Evolutionary conservation across 2,329 filamentous ascomycete species (phyloP).

Genomic region (Aplosporella prunicola): DNA sequence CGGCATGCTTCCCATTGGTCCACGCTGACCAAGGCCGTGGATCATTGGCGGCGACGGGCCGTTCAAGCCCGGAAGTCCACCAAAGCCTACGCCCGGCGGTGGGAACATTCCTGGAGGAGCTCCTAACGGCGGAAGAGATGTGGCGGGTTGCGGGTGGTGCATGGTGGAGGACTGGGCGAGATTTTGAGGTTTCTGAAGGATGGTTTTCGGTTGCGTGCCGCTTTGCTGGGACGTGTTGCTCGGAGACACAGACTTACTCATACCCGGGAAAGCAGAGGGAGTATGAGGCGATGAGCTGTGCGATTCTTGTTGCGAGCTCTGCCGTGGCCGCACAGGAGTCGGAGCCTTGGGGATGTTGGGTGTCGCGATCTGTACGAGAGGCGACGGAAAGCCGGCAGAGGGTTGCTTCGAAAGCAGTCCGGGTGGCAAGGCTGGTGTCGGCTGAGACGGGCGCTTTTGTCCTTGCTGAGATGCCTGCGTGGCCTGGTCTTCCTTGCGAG

Average conservation of each 20-base stretch:
- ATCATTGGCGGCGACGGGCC: slow-evolving; percentile 17
- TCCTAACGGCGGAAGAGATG: slow-evolving; percentile 56
- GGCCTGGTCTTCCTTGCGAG: slow-evolving; percentile 33
- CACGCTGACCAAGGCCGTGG: slow-evolving; percentile 37
- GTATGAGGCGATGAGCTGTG: slow-evolving; percentile 60
- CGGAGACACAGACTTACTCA: slow-evolving; percentile 49
- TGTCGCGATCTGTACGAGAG: slow-evolving; percentile 68
- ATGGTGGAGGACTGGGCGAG: slow-evolving; percentile 33
- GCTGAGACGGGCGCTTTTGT: slow-evolving; percentile 28
- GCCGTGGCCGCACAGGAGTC: slow-evolving; percentile 66
- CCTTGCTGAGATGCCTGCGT: slow-evolving; percentile 22
- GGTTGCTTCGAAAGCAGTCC: slow-evolving; percentile 46
- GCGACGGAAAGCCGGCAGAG: slow-evolving; percentile 55
- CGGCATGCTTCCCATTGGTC: slow-evolving; percentile 42
- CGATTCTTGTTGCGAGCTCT: slow-evolving; percentile 69
- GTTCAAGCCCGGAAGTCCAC: slow-evolving; percentile 38
- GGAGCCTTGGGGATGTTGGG: slow-evolving; percentile 75
- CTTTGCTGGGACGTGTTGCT: slow-evolving; percentile 51
- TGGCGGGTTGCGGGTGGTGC: slow-evolving; percentile 50
- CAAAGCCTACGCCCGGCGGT: slow-evolving; percentile 40
- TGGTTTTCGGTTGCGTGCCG: slow-evolving; percentile 58
- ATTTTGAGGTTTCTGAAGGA: slow-evolving; percentile 47
- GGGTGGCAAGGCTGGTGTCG: slow-evolving; percentile 40
- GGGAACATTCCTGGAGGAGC: slow-evolving; percentile 49
- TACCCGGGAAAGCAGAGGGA: slow-evolving; percentile 43